Evolutionary conservation across 768 basidiomycete genomes (phyloP), one percentile per base, ranked within the genome.

Genomic region (Dioszegia aurantiaca): DNA sequence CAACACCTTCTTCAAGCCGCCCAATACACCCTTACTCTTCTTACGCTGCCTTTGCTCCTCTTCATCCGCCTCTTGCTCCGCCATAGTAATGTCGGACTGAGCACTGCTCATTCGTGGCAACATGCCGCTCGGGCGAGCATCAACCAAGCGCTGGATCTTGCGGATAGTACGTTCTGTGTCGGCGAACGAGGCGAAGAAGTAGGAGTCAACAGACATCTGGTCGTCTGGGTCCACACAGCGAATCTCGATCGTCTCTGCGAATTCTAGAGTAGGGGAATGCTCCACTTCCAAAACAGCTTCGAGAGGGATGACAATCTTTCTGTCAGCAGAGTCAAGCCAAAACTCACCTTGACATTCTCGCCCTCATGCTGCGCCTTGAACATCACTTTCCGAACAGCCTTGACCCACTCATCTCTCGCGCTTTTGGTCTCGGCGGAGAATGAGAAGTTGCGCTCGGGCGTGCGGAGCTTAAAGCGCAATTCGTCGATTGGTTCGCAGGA

Each of bases 301-400:
- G 65, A 97, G 90, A 0, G 94, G 95, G 48, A 99, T 90, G 27
- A 92, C 90, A 70, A 99, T 91, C 43, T 53, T 36, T 26, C 89
- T 85, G 62, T 39, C 44, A 21, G 11, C 51, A 33, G 14, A 6
- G 8, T 21, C 10, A 14, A 1, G 31, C 16, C 40, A 9, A 11
- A 24, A 16, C 51, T 40, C 37, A 53, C 51, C 83, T 97, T 97
- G 64, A 97, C 91, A 67, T 85, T 88, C 69, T 97, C 91, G 2
- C 95, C 94, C 82, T 87, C 87, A 75, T 97, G 95, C 79, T 97
- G 93, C 16, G 88, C 87, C 73, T 91, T 90, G 80, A 98, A 93
- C 55, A 97, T 91, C 55, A 92, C 79, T 77, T 88, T 94, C 58
- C 87, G 84, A 60, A 99, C 86, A 9, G 90, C 86, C 75, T 95